phyloP scores from a whole-genome alignment of 2,329 filamentous ascomycete genomes.

The Fusarium pseudoanthophilum region DNA sequence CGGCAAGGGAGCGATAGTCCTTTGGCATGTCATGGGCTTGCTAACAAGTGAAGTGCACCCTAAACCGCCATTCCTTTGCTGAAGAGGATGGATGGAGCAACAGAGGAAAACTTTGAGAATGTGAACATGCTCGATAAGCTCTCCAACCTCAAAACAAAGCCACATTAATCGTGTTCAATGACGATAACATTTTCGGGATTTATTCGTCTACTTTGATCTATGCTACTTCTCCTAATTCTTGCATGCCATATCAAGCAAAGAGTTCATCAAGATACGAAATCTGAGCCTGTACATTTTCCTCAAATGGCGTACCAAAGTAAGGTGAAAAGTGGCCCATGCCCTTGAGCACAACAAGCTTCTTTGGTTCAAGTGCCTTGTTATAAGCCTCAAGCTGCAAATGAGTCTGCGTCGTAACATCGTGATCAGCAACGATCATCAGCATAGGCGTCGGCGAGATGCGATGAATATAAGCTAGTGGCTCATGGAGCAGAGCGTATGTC shows the following conservation, averaged over 20 bases:
- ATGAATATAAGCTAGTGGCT: background rate
- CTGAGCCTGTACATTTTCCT: background rate
- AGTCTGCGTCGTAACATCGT: background rate
- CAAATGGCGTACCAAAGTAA: background rate
- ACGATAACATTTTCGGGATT: background rate
- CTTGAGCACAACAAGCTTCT: background rate
- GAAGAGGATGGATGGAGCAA: background rate
- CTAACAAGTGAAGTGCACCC: too few relatives aligned
- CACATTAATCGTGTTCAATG: background rate
- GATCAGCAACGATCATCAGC: background rate
- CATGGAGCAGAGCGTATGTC: background rate
- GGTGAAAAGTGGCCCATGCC: background rate
- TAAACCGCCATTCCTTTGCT: fast-evolving
- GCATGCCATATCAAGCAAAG: background rate
- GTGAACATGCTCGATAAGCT: fast-evolving
- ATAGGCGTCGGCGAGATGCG: background rate
- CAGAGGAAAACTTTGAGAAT: background rate
- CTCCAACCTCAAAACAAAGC: background rate
- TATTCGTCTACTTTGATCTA: too few relatives aligned
- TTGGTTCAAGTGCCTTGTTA: background rate
- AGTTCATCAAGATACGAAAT: background rate
- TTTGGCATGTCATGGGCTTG: fast-evolving
- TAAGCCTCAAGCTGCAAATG: background rate
- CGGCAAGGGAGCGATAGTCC: too few relatives aligned
- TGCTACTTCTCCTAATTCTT: background rate